These are phyloP conservation scores for Graphiopsis chlorocephala DNA, from an alignment of 2,329 filamentous ascomycete species.

Conservation along the genomic window DNA sequence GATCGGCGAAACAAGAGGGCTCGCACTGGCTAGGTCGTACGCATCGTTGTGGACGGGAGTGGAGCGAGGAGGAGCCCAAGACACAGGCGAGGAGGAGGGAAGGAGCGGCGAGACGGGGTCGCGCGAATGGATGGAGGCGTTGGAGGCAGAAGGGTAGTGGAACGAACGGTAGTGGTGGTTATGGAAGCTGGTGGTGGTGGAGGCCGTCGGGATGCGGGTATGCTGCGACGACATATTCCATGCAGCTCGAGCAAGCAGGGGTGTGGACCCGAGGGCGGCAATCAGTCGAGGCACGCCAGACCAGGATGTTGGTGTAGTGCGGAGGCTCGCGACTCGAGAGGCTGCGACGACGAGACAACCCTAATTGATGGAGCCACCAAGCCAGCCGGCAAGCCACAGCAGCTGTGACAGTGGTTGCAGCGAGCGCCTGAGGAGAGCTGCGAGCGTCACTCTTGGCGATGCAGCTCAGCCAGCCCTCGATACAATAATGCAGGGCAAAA, in stretches of 20 bases:
- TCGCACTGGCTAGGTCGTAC: constrained; percentile 2
- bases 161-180: constrained; percentile 8
- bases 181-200: constrained; percentile 6
- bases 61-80: not conserved
- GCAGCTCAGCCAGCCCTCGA: not conserved
- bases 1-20: constrained; percentile 23
- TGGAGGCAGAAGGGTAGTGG: constrained; percentile 9
- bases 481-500: not conserved
- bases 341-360: constrained; percentile 9
- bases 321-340: constrained; percentile 4
- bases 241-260: constrained; percentile 8
- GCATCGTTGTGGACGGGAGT: constrained; percentile 5
- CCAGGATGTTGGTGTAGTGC: not conserved
- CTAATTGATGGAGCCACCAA: not conserved
- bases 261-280: not conserved
- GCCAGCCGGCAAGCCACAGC: not conserved
- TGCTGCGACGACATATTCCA: constrained; percentile 2
- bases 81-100: not conserved
- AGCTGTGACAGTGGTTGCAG: not conserved
- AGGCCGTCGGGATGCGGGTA: not conserved
- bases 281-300: not conserved
- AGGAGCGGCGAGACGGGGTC: constrained; percentile 3
- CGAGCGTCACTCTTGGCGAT: not conserved
- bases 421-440: not conserved
- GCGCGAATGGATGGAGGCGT: not conserved